phyloP scores from a whole-genome alignment of 192 early-diverging fungal species.

The Paraglomus brasilianum region DNA sequence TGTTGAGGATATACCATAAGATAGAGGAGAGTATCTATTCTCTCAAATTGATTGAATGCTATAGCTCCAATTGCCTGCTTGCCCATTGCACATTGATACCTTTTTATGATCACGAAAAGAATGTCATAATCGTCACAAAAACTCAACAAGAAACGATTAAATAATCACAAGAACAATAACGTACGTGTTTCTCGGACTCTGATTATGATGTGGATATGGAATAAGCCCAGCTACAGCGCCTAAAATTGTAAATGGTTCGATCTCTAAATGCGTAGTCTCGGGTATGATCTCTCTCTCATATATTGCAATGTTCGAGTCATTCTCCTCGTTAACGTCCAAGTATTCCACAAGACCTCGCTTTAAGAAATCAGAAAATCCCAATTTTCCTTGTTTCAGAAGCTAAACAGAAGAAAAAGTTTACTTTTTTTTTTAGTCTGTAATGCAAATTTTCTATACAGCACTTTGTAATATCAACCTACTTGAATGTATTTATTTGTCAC shows the following conservation, averaged over 20 bases:
- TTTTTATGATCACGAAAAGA: constrained; percentile 9
- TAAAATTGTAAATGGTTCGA: constrained; percentile 92
- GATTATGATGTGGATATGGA: constrained; percentile 99
- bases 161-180: background rate
- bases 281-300: constrained; percentile 83
- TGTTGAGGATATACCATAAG: constrained; percentile 96
- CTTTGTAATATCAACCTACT: constrained; percentile 26
- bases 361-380: constrained; percentile 91
- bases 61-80: constrained; percentile 99
- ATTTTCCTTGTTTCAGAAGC: constrained; percentile 50
- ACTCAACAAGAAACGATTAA: background rate
- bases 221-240: constrained; percentile 97
- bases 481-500: constrained; percentile 67
- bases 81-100: constrained; percentile 98
- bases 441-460: too few relatives aligned
- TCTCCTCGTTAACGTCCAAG: constrained; percentile 97
- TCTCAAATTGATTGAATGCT: constrained; percentile 90
- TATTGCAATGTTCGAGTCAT: constrained; percentile 91
- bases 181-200: constrained; percentile 92
- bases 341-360: constrained; percentile 90
- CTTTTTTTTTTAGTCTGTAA: too few relatives aligned
- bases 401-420: background rate
- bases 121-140: background rate
- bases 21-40: constrained; percentile 94
- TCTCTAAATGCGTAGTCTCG: constrained; percentile 93